These are phyloP conservation scores for Phellopilus nigrolimitatus DNA, from an alignment of 1,284 basidiomycete species.

Conservation along the genomic window DNA sequence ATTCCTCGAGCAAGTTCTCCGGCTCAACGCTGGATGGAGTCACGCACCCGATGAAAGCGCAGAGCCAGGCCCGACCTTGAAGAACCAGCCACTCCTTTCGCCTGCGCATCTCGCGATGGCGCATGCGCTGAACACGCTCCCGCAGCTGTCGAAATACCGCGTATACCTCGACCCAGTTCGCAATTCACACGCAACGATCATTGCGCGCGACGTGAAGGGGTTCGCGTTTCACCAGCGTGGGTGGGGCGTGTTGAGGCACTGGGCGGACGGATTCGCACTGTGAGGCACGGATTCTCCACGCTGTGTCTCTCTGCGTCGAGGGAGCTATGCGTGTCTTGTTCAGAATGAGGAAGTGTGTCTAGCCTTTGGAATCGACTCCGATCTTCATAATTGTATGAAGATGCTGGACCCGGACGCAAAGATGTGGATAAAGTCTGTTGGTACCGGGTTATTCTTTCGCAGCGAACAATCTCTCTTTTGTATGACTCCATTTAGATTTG, in stretches of 20 bases:
- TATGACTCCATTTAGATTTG: too few relatives aligned
- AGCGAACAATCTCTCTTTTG: too few relatives aligned
- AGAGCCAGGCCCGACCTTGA: conserved; percentile 19
- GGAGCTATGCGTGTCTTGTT: too few relatives aligned
- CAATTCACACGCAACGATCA: conserved; percentile 67
- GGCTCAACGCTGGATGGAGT: neutral
- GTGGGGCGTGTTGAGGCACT: conserved; percentile 60
- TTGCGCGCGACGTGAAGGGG: conserved; percentile 57
- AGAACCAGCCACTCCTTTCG: conserved; percentile 45
- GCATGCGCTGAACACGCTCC: conserved; percentile 57
- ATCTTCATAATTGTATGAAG: too few relatives aligned
- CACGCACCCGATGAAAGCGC: conserved; percentile 15
- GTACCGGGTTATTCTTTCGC: too few relatives aligned
- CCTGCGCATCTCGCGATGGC: conserved; percentile 49
- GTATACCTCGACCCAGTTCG: conserved; percentile 53
- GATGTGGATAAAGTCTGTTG: too few relatives aligned
- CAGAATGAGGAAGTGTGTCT: too few relatives aligned
- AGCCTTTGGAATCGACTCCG: too few relatives aligned
- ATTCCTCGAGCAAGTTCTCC: conserved; percentile 25
- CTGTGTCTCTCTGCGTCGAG: too few relatives aligned
- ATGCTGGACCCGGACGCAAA: too few relatives aligned
- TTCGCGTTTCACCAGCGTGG: conserved; percentile 56
- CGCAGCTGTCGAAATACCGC: conserved; percentile 59
- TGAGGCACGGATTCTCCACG: too few relatives aligned
- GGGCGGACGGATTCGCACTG: conserved; percentile 60